Evolutionary conservation across 345 rosid genomes (phyloP), one percentile per base, ranked within the genome.

Genomic region (Populus euphratica): DNA sequence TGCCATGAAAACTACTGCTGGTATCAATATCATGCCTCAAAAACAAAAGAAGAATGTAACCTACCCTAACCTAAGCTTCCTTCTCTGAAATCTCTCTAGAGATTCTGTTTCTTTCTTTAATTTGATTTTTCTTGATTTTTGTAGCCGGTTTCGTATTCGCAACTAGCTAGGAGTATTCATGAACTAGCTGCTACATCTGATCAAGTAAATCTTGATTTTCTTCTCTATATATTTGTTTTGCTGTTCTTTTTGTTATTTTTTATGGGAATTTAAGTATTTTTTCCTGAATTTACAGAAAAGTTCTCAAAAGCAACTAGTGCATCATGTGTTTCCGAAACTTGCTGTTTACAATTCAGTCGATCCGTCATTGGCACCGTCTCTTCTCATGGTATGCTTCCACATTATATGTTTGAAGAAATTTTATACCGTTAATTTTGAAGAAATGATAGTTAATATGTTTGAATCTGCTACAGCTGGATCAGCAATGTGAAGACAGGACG

Each of bases 301-400:
- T 73, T 96, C 99, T 43, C 94, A 90, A 90, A 96, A 88, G 82
- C 99, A 96, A 77, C 83, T 96, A 74, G 90, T 93, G 80, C 87
- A 92, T 78, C 94, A 92, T 52, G 98, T 96, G 71, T 96, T 96
- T 82, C 99, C 99, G 44, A 96, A 96, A 83, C 95, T 96, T 35
- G 98, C 98, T 10, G 99, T 96, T 31, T 96, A 96, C 87, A 96
- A 96, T 82, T 96, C 99, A 25, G 98, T 96, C 79, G 99, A 96
- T 72, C 99, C 99, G 65, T 96, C 99, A 33, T 81, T 96, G 83
- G 99, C 99, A 16, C 99, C 99, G 36, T 96, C 99, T 76, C 99
- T 96, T 81, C 98, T 96, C 74, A 96, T 96, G 99, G 99, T 93
- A 89, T 81, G 87, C 68, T 47, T 70, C 10, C 35, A 17, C 18